phyloP scores from a whole-genome alignment of 1,139 yeast genomes.

The Pichia sp. region DNA sequence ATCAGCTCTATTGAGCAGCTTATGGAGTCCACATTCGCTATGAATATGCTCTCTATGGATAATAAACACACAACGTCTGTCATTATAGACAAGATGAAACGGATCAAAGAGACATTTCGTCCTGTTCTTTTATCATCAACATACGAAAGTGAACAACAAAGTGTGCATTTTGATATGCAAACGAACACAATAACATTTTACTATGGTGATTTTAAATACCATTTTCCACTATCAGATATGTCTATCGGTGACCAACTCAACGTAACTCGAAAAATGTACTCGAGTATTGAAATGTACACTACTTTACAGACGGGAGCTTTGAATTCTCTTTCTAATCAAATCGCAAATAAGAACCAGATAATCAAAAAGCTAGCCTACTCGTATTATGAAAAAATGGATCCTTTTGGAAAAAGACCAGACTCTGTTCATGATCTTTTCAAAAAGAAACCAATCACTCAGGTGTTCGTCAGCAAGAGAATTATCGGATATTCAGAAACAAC shows the following conservation, averaged over 20 bases:
- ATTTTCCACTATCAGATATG: constrained; percentile 18
- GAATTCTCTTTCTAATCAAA: constrained; percentile 5
- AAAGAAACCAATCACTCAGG: constrained; percentile 4
- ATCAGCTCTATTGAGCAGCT: not conserved
- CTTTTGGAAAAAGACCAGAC: not conserved
- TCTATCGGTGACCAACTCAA: constrained; percentile 4
- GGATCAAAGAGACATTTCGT: not conserved
- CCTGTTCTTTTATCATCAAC: not conserved
- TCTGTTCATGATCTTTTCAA: not conserved
- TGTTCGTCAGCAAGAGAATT: constrained; percentile 10
- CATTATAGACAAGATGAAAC: not conserved
- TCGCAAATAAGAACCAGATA: constrained; percentile 24
- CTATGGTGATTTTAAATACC: constrained; percentile 17
- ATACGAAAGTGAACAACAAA: not conserved
- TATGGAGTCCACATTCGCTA: not conserved
- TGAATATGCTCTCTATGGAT: constrained; percentile 6
- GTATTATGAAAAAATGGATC: constrained; percentile 7
- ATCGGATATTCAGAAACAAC: not conserved
- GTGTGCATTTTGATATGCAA: not conserved
- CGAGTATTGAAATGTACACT: constrained; percentile 10
- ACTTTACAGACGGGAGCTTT: constrained; percentile 14
- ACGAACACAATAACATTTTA: not conserved
- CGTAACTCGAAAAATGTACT: constrained; percentile 11
- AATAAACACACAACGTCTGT: not conserved
- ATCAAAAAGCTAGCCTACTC: constrained; percentile 20